A percentile compares a stretch with the other conserved stretches of the same genome.
Evolutionary conservation across 208 protist species (phyloP).

Genomic region (Trypanosoma scelopori): DNA sequence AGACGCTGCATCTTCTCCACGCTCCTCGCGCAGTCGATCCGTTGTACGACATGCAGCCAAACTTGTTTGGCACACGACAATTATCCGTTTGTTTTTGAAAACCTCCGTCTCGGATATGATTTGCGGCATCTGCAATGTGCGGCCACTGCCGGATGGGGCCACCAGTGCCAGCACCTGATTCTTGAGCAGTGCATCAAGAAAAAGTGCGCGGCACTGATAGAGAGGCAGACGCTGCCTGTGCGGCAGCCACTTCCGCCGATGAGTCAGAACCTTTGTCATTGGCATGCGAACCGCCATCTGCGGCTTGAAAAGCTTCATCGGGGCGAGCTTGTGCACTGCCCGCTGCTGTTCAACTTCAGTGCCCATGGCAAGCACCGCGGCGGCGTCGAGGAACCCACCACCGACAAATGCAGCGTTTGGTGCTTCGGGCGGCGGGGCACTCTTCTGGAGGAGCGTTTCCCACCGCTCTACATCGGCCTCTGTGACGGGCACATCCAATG

Average conservation of each 20-base stretch:
- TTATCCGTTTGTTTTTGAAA: conserved; percentile 70
- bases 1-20: conserved; percentile 64
- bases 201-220: conserved; percentile 67
- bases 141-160: conserved; percentile 51
- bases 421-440: conserved; percentile 17
- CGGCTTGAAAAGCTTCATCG: conserved; percentile 58
- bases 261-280: conserved; percentile 77
- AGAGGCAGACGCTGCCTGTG: conserved; percentile 79
- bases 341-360: conserved; percentile 11
- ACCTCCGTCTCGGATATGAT: conserved; percentile 85
- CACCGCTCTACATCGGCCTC: conserved; percentile 55
- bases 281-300: conserved; percentile 44
- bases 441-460: conserved; percentile 19
- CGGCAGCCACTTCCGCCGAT: conserved; percentile 80
- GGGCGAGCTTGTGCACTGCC: conserved; percentile 53
- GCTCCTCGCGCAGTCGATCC: conserved; percentile 78
- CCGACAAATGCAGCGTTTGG: conserved; percentile 26
- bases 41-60: conserved; percentile 58
- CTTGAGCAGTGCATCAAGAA: conserved; percentile 71
- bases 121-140: conserved; percentile 76
- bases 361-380: conserved; percentile 20
- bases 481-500: conserved; percentile 73
- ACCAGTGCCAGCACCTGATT: conserved; percentile 63
- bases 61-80: conserved; percentile 67
- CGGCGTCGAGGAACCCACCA: conserved; percentile 26